phyloP scores from a whole-genome alignment of 495 filamentous ascomycete genomes.

The Talaromyces proteolyticus region DNA sequence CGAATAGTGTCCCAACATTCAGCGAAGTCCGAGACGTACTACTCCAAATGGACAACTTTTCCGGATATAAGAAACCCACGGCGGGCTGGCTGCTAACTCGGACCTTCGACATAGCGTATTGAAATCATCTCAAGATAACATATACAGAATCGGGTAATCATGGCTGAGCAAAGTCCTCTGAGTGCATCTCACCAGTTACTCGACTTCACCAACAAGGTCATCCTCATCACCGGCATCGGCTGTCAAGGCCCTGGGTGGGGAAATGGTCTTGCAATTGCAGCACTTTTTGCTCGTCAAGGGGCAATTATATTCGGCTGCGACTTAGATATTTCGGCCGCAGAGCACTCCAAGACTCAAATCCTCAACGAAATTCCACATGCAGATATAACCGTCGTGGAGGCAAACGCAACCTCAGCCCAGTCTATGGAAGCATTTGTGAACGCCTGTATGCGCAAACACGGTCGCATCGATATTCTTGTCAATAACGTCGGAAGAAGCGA shows the following conservation, averaged over 20 bases:
- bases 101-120: no score
- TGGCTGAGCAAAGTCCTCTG: no score
- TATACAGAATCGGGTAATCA: no score
- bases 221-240: conserved; percentile 42
- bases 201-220: no score
- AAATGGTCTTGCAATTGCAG: conserved; percentile 36
- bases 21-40: no score
- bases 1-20: no score
- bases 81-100: no score
- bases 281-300: conserved; percentile 27
- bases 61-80: no score
- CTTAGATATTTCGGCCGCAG: conserved; percentile 26
- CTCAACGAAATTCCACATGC: conserved; percentile 12
- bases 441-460: conserved; percentile 29
- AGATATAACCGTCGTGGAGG: conserved; percentile 17
- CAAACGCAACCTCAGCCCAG: conserved; percentile 30
- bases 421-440: conserved; percentile 30
- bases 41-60: no score
- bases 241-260: conserved; percentile 34
- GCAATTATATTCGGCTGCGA: conserved; percentile 38
- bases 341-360: conserved; percentile 24
- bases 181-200: no score
- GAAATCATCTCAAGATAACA: no score
- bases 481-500: conserved; percentile 44
- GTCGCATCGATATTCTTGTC: conserved; percentile 46